Conservation (phyloP, 441 rosid genomes). For the Bocquillonia castaneifolia region DNA sequence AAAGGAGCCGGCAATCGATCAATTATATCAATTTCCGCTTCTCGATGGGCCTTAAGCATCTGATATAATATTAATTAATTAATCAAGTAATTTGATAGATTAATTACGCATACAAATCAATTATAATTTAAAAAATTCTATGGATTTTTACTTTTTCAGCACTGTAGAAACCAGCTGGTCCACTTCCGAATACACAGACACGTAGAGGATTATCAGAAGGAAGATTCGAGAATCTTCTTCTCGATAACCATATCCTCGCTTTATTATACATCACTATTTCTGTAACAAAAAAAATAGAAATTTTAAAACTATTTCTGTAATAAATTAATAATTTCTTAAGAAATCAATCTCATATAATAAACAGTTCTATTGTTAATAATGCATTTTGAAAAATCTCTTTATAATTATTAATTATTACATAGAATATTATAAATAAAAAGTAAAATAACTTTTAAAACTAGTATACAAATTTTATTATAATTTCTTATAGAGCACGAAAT, state of each 20-base stretch:
- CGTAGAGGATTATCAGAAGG: constrained; percentile 48
- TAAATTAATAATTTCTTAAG: no score
- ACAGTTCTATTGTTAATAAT: no score
- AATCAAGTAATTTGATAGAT: not conserved
- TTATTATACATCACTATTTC: constrained; percentile 29
- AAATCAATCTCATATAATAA: no score
- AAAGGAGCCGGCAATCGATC: constrained; percentile 90
- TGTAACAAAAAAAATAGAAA: not conserved
- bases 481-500: no score
- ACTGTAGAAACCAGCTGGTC: constrained; percentile 90
- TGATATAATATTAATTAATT: constrained; percentile 21
- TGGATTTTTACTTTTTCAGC: constrained; percentile 62
- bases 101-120: not conserved
- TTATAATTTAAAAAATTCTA: not conserved
- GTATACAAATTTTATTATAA: no score
- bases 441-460: no score
- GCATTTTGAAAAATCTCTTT: no score
- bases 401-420: no score
- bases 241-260: constrained; percentile 35
- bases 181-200: constrained; percentile 88
- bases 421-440: no score
- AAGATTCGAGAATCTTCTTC: constrained; percentile 38
- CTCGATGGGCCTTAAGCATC: constrained; percentile 68
- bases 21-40: constrained; percentile 62
- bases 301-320: no score